Base-by-base conservation (phyloP, 179 eudicot genomes). In the Nepenthes alata region DNA sequence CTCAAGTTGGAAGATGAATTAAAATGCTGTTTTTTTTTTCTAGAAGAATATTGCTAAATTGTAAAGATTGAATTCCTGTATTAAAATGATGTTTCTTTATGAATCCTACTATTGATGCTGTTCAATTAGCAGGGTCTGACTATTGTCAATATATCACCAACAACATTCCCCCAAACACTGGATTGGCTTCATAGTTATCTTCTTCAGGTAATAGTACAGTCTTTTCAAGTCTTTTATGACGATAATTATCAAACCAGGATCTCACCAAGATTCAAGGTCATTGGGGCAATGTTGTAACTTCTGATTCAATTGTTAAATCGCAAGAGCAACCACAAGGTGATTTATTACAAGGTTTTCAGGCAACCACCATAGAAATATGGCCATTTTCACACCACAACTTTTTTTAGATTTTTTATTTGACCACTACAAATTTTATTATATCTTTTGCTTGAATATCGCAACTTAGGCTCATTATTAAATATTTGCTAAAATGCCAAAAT, bases 151-250 rank as follows among this genome's bases (percentile, higher is more conserved):
- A 83, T 91, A 78, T 86, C 97, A 38, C 88, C 99, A 12, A 94
- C 99, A 47, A 78, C 97, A 13, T 94, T 94, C 66, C 99, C 99
- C 11, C 99, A 89, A 75, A 87, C 97, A 35, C 74, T 93, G 77
- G 98, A 93, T 80, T 85, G 96, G 95, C 85, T 93, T 62, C 98
- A 93, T 70, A 74, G 84, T 64, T 73, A 93, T 73, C 98, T 93
- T 72, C 89, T 93, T 56, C 91, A 93, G 97, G 98, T 91, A 80
- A 4, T 16, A 56, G 5, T 57, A 35, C 34, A 48, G 44, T 64
- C 48, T 12, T 14, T 35, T 56, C 39, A 41, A 41, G 6, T 41
- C 45, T 7, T 41, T 41, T 15, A 12, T 13, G 12, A 11, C 1
- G 6, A 12, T 12, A 51, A 15, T 41, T 41, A 41, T 41, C 45